A percentile compares a stretch with the other conserved stretches of the same genome.
Evolutionary conservation across 805 yeast species (phyloP).

Genomic region (Candida morakotiae): DNA sequence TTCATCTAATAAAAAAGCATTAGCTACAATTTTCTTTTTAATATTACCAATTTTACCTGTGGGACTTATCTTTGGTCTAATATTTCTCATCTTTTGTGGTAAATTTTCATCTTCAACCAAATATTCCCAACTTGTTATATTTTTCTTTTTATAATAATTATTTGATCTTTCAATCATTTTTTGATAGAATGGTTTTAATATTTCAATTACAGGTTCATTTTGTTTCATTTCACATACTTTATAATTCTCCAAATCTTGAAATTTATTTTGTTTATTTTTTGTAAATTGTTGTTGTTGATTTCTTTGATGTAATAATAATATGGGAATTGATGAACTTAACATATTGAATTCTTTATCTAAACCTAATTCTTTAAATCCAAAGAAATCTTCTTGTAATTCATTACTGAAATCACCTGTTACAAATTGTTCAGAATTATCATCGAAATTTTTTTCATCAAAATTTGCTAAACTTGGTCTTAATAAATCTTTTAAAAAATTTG

Average conservation of each 20-base stretch:
- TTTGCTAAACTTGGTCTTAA: conserved; percentile 78
- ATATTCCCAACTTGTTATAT: conserved; percentile 31
- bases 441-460: conserved; percentile 71
- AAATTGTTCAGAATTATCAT: conserved; percentile 90
- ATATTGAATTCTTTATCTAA: conserved; percentile 88
- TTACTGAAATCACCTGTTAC: conserved; percentile 91
- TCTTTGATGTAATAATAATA: conserved; percentile 79
- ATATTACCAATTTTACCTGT: conserved; percentile 74
- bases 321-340: conserved; percentile 79
- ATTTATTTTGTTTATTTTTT: conserved; percentile 48
- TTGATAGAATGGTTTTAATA: conserved; percentile 51
- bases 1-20: conserved; percentile 40
- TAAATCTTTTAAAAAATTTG: conserved; percentile 70
- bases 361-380: conserved; percentile 93
- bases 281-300: conserved; percentile 54
- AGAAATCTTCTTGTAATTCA: conserved; percentile 95
- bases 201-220: conserved; percentile 46
- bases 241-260: conserved; percentile 59
- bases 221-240: conserved; percentile 51
- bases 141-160: conserved; percentile 40
- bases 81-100: conserved; percentile 72
- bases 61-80: conserved; percentile 82
- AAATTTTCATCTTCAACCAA: conserved; percentile 78
- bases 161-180: conserved; percentile 40
- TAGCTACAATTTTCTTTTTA: conserved; percentile 58